phyloP scores from a whole-genome alignment of 495 filamentous ascomycete genomes.

The Podospora pseudocomata region DNA sequence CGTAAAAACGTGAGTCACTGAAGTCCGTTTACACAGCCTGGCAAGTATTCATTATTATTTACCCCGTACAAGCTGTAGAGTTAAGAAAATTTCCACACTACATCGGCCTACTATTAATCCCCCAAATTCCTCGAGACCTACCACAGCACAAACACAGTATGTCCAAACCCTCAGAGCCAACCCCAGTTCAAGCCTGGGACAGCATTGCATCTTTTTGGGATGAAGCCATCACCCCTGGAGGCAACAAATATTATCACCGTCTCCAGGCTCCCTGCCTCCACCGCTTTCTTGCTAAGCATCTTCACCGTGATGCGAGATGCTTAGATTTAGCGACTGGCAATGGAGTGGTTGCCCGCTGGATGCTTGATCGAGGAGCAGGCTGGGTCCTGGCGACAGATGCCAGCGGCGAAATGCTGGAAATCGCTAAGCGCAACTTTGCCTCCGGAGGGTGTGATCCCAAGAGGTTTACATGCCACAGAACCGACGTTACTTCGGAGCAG shows the following conservation, averaged over 20 bases:
- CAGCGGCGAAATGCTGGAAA: slow-evolving; percentile 30
- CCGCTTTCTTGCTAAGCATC: slow-evolving; percentile 26
- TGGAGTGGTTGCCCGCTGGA: slow-evolving; percentile 39
- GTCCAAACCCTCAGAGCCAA: neutral
- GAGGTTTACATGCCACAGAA: slow-evolving; percentile 22
- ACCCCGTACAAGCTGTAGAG: no score
- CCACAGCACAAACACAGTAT: neutral
- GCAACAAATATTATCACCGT: slow-evolving; percentile 40
- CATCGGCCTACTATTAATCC: no score
- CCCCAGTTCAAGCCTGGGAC: slow-evolving; percentile 27
- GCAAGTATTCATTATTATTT: no score
- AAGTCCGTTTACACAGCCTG: no score
- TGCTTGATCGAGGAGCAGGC: slow-evolving; percentile 27
- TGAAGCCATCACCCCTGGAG: slow-evolving; percentile 32
- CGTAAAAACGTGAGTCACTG: no score
- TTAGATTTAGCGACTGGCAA: slow-evolving; percentile 45
- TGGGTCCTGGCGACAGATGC: slow-evolving; percentile 40
- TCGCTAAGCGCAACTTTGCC: slow-evolving; percentile 23
- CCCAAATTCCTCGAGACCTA: no score
- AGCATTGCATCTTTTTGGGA: slow-evolving; percentile 39
- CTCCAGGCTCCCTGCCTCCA: slow-evolving; percentile 37
- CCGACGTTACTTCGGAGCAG: slow-evolving; percentile 36
- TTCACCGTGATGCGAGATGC: slow-evolving; percentile 22
- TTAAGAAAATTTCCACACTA: no score
- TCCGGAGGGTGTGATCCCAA: neutral